Percentiles rank a stretch among this genome's conserved stretches.
phyloP scores from a whole-genome alignment of 345 rosid genomes.

The Moringa oleifera region DNA sequence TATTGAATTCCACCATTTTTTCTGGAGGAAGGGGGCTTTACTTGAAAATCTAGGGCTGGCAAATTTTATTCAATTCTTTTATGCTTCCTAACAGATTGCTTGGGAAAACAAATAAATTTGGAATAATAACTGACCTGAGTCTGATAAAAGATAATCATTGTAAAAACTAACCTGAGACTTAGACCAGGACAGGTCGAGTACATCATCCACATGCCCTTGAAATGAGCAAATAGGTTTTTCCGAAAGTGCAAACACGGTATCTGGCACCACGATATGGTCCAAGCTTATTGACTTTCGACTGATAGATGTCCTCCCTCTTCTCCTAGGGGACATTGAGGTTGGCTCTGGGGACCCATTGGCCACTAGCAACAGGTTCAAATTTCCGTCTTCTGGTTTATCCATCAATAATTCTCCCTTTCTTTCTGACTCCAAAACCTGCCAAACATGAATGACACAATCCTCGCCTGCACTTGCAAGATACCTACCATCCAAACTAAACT shows the following conservation, averaged over 20 bases:
- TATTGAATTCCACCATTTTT: not conserved
- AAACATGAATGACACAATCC: conserved; percentile 80
- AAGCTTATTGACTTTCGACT: conserved; percentile 77
- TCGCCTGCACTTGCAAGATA: conserved; percentile 98
- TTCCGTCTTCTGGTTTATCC: conserved; percentile 70
- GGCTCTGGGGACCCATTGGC: conserved; percentile 86
- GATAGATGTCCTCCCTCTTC: conserved; percentile 69
- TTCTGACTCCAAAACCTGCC: conserved; percentile 73
- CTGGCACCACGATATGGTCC: conserved; percentile 66
- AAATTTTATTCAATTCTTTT: no score
- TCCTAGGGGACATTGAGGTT: conserved; percentile 52
- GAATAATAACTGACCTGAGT: not conserved
- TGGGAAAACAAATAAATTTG: not conserved
- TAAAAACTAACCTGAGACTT: conserved; percentile 71
- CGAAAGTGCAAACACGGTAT: conserved; percentile 69
- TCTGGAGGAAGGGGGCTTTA: not conserved
- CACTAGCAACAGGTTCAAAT: conserved; percentile 39
- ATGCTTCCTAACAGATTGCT: not conserved
- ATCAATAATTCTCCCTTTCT: conserved; percentile 77
- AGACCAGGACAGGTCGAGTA: conserved; percentile 98
- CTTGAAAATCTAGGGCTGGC: not conserved
- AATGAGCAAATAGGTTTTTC: conserved; percentile 93
- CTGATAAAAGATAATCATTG: not conserved
- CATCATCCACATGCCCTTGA: conserved; percentile 73
- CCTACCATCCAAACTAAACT: conserved; percentile 90